A percentile compares a stretch with the other conserved stretches of the same genome.
Conservation (phyloP, 805 yeast species). For the Ogataea paraovalis region DNA sequence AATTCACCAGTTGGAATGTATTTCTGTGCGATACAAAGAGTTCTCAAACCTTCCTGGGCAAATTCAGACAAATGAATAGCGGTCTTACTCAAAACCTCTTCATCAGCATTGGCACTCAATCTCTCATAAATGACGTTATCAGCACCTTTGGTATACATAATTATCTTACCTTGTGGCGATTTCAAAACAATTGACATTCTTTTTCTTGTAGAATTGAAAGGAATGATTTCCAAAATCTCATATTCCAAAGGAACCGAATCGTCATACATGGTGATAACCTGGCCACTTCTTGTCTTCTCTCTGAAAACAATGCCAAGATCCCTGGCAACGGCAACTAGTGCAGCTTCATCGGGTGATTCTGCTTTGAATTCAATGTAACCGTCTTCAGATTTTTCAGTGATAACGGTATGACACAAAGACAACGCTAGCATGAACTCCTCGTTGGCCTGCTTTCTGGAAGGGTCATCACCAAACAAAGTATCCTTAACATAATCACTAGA, state of each 20-base stretch:
- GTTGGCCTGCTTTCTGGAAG: constrained; percentile 43
- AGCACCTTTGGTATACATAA: constrained; percentile 67
- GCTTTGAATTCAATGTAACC: constrained; percentile 58
- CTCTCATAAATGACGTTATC: constrained; percentile 63
- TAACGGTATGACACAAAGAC: constrained; percentile 73
- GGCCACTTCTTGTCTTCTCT: constrained; percentile 47
- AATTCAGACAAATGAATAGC: constrained; percentile 61
- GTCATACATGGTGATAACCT: constrained; percentile 36
- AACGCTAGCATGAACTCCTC: constrained; percentile 59
- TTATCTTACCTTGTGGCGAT: constrained; percentile 36
- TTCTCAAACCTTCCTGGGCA: constrained; percentile 76
- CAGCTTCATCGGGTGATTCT: constrained; percentile 82
- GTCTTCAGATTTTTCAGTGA: constrained; percentile 47
- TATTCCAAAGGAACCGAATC: constrained; percentile 45
- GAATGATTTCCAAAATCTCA: constrained; percentile 51
- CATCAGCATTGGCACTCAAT: constrained; percentile 32
- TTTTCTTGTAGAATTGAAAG: constrained; percentile 69
- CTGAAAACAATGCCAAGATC: constrained; percentile 66
- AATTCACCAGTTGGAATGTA: constrained; percentile 44
- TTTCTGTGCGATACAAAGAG: constrained; percentile 64
- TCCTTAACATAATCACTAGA: constrained; percentile 58
- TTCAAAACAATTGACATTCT: constrained; percentile 73
- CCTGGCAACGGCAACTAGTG: constrained; percentile 71
- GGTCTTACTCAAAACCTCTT: constrained; percentile 48
- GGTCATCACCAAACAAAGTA: constrained; percentile 32